Percentiles rank a stretch among this genome's conserved stretches.
These are phyloP conservation scores for Septoria linicola DNA, from an alignment of 2,329 filamentous ascomycete species.

Conservation along the genomic window DNA sequence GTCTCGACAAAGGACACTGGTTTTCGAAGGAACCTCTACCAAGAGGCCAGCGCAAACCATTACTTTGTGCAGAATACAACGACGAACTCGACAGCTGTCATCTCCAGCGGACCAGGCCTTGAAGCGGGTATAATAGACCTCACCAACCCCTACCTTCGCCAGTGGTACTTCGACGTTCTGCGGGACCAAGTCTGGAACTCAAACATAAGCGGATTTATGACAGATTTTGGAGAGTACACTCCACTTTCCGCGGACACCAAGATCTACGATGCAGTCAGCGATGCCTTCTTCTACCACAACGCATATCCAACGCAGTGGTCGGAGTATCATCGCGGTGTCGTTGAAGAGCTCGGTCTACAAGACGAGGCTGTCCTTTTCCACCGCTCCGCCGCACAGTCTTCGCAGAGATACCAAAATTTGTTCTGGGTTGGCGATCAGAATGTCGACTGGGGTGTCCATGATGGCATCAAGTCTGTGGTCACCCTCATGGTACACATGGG, in stretches of 20 bases:
- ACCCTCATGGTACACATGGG: constrained; percentile 42
- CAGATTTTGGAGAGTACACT: constrained; percentile 42
- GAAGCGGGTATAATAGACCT: constrained; percentile 42
- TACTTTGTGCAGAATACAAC: constrained; percentile 41
- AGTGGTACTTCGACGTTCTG: constrained; percentile 39
- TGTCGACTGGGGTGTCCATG: constrained; percentile 38
- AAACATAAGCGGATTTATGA: constrained; percentile 41
- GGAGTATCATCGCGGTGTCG: constrained; percentile 35
- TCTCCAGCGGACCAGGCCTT: constrained; percentile 41
- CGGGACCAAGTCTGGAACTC: constrained; percentile 39
- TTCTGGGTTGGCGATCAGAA: constrained; percentile 44
- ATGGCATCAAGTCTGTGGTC: constrained; percentile 40
- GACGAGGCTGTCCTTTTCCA: constrained; percentile 40
- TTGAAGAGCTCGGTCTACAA: constrained; percentile 33
- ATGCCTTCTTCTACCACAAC: constrained; percentile 39
- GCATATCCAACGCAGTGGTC: constrained; percentile 40
- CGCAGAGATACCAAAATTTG: constrained; percentile 39
- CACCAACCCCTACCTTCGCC: constrained; percentile 36
- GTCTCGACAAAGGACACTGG: constrained; percentile 39
- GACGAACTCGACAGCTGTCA: constrained; percentile 36
- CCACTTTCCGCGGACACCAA: constrained; percentile 34
- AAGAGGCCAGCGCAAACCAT: constrained; percentile 34
- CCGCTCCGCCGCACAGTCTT: constrained; percentile 37
- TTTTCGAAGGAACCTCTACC: constrained; percentile 36
- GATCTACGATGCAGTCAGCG: constrained; percentile 33